Base-by-base conservation (phyloP, 2,329 filamentous ascomycete species). In the Sclerotinia spermophila region DNA sequence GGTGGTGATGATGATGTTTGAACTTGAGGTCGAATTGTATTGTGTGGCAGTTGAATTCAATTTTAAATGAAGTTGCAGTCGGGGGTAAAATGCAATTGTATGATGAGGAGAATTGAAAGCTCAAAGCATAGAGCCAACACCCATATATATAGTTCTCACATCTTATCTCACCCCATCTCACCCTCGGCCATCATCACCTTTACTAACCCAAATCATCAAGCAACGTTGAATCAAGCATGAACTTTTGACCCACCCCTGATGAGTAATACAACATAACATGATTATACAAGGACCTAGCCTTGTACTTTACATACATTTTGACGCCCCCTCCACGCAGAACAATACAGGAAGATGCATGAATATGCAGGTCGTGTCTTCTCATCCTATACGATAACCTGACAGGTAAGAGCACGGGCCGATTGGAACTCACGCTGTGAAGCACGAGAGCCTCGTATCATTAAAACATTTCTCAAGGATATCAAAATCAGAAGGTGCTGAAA, bases 291-390 rank as follows among this genome's bases (percentile, higher is more conserved):
- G 38, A n/a, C 30, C 27, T 59, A 58, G 48, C 35, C 38, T 38
- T 44, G 38, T 67, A 58, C 44, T 48, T 44, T 59, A n/a, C 40
- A 44, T 33, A 19, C 19, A 67, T 58, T 30, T 1, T 5, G 56
- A 42, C 58, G 58, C 67, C 21, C 21, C 35, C 58, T 48, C 27
- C 35, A 53, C 35, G 62, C 56, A n/a, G n/a, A n/a, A n/a, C n/a
- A 69, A 44, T 35, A 69, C 67, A 64, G 67, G 53, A 42, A 69
- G 67, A 60, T 69, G 56, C 67, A 68, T 48, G 55, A 61, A 61
- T 45, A 68, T 61, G 55, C 55, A 68, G 35, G 42, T 48, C 42
- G 51, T 61, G 42, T 62, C 58, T 44, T 66, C 45, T 21, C 24
- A 66, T 27, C 40, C 62, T 53, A 66, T 53, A 66, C 62, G 62